Conservation (phyloP, 2,329 filamentous ascomycete genomes). For the Aspergillus puulaauensis region DNA sequence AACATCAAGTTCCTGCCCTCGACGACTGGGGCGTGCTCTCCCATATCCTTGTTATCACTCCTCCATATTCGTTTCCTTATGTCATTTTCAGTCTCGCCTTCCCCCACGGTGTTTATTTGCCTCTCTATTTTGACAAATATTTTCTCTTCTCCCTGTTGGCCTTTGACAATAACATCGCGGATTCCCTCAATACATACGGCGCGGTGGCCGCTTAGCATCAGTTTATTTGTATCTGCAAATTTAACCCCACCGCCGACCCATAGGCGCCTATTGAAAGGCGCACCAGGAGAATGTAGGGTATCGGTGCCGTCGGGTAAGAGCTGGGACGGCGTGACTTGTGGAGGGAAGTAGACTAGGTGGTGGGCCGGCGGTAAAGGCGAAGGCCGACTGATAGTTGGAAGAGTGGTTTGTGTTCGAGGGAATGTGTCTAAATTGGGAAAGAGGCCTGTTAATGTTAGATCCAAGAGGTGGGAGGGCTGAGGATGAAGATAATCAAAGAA, state of each 20-base stretch:
- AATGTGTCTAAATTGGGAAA: conserved; percentile 38
- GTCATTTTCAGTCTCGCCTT: conserved; percentile 32
- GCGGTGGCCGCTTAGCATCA: conserved; percentile 34
- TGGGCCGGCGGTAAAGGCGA: conserved; percentile 55
- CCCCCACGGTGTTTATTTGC: conserved; percentile 44
- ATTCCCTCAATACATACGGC: conserved; percentile 50
- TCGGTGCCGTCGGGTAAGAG: conserved; percentile 86
- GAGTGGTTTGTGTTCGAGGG: conserved; percentile 28
- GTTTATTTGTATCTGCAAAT: conserved; percentile 44
- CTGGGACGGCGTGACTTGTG: conserved; percentile 58
- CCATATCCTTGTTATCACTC: conserved; percentile 43
- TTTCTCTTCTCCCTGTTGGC: conserved; percentile 53
- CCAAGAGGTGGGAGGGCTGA: conserved; percentile 65
- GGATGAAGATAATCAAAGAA: conserved; percentile 60
- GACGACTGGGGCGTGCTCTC: conserved; percentile 48
- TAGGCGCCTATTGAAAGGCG: conserved; percentile 71
- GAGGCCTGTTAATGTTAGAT: conserved; percentile 59
- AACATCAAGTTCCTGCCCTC: conserved; percentile 66
- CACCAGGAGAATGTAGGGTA: conserved; percentile 70
- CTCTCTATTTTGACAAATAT: conserved; percentile 63
- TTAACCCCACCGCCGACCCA: conserved; percentile 80
- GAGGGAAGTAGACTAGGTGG: conserved; percentile 86
- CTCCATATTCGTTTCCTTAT: conserved; percentile 46
- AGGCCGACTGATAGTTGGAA: conserved; percentile 34
- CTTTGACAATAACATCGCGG: conserved; percentile 51